These are phyloP conservation scores for Colletotrichum nymphaeae DNA, from an alignment of 2,329 filamentous ascomycete species.

Conservation along the genomic window DNA sequence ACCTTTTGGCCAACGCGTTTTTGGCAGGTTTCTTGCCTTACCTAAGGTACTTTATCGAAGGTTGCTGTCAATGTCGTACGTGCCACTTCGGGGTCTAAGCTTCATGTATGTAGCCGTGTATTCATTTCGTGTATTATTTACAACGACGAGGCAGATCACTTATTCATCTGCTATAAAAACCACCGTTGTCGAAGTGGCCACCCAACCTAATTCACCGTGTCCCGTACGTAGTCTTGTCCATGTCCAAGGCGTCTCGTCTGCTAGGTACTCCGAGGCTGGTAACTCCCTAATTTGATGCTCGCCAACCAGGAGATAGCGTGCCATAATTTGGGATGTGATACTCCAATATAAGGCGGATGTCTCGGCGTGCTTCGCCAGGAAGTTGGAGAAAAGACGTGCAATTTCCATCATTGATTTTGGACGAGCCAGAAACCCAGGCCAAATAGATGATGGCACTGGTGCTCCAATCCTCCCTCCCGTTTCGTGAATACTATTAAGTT, in stretches of 20 bases:
- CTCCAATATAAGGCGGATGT: background rate
- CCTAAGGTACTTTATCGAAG: too few species aligned
- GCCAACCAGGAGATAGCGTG: background rate
- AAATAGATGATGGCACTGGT: background rate
- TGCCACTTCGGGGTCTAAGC: background rate
- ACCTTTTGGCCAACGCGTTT: too few species aligned
- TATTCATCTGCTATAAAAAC: background rate
- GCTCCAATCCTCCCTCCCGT: background rate
- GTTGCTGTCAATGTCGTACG: too few species aligned
- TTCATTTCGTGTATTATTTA: background rate
- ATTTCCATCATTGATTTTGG: background rate
- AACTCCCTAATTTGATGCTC: background rate
- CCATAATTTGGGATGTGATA: background rate
- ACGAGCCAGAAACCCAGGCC: background rate
- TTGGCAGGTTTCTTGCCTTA: too few species aligned
- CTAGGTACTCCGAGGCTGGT: background rate
- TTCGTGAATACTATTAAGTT: background rate
- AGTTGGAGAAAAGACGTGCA: constrained; percentile 10
- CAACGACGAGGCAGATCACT: background rate
- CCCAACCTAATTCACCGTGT: background rate
- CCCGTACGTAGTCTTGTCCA: background rate
- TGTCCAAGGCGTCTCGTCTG: constrained; percentile 9
- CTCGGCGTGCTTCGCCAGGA: background rate
- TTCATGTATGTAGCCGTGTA: background rate
- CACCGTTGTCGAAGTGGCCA: background rate